Evolutionary conservation across 805 yeast species (phyloP), one percentile per base, ranked within the genome.

Genomic region (Saccharomycopsis vini): DNA sequence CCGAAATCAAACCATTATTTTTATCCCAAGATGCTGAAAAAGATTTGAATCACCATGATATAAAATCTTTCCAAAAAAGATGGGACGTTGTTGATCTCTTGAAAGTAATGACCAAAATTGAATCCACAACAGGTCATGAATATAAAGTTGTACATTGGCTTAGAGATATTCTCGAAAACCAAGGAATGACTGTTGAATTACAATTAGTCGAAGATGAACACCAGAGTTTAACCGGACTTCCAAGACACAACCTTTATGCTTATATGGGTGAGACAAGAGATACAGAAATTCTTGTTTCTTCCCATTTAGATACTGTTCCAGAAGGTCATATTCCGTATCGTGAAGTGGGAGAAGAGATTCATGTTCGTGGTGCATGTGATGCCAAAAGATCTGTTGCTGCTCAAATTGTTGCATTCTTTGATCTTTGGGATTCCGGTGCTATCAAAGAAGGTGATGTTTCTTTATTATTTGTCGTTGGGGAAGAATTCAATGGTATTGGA

Each of bases 331-430:
- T 72, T 31, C 65, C 64, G 1, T 73, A 72, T 52, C 59, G 67
- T 28, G 24, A 20, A 22, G 16, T 29, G n/a, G 32, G 28, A 9
- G 47, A 40, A 1, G 57, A 59, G 23, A 75, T 81, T 15, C 71
- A 68, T 54, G 88, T 87, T 19, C 65, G 89, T 43, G 89, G 89
- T 2, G 57, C 81, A 1, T 66, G 72, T 44, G 89, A 81, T 54
- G 88, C 84, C 15, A 81, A 81, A 54, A 83, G 69, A 0, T 75
- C 84, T 6, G 77, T 81, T 16, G 81, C 84, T 0, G 58, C 82
- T 1, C 85, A 79, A 54, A 62, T 79, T 4, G 61, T 67, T 23
- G 75, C 86, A 1, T 68, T 71, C 23, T 57, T 69, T 13, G 72
- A 74, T 33, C 54, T 81, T 30, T 52, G 75, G 15, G 45, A 54